Evolutionary conservation across 208 protist genomes (phyloP).

Genomic region (Wallacemonas sp.): DNA sequence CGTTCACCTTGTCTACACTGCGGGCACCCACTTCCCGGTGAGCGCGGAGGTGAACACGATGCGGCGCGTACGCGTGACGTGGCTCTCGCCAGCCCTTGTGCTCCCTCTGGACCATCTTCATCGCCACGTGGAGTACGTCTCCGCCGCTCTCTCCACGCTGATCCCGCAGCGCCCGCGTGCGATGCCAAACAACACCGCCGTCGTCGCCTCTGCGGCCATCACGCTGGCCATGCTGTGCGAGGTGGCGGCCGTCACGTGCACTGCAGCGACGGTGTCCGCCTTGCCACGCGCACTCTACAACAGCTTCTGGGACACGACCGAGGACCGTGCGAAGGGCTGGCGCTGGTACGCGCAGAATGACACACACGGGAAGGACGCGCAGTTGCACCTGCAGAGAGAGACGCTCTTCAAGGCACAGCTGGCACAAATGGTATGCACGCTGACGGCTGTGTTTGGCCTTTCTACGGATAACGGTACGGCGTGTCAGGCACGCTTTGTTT

Average conservation of each 20-base stretch:
- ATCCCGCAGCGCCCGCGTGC: background rate
- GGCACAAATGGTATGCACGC: background rate
- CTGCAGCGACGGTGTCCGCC: slow-evolving; percentile 62
- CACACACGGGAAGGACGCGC: background rate
- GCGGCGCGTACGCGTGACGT: slow-evolving; percentile 54
- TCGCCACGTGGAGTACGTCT: background rate
- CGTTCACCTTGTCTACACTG: slow-evolving; percentile 63
- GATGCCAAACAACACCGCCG: slow-evolving; percentile 1
- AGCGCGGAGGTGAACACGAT: slow-evolving; percentile 60
- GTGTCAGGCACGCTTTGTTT: slow-evolving; percentile 22
- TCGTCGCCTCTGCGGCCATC: slow-evolving; percentile 14
- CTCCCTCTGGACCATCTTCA: slow-evolving; percentile 23
- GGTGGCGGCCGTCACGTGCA: slow-evolving; percentile 73
- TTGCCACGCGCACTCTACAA: slow-evolving; percentile 44
- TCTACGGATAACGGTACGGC: slow-evolving; percentile 13
- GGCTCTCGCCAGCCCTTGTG: slow-evolving; percentile 62
- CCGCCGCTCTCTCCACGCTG: background rate
- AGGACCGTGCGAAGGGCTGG: slow-evolving; percentile 9
- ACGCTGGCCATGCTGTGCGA: slow-evolving; percentile 60
- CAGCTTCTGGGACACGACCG: slow-evolving; percentile 33
- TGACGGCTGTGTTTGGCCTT: background rate
- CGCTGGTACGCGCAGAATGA: background rate
- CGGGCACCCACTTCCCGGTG: slow-evolving; percentile 51
- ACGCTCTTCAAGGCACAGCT: background rate
- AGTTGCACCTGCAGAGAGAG: background rate